phyloP scores from a whole-genome alignment of 306 rosid genomes.

The Boehmeria nivea region DNA sequence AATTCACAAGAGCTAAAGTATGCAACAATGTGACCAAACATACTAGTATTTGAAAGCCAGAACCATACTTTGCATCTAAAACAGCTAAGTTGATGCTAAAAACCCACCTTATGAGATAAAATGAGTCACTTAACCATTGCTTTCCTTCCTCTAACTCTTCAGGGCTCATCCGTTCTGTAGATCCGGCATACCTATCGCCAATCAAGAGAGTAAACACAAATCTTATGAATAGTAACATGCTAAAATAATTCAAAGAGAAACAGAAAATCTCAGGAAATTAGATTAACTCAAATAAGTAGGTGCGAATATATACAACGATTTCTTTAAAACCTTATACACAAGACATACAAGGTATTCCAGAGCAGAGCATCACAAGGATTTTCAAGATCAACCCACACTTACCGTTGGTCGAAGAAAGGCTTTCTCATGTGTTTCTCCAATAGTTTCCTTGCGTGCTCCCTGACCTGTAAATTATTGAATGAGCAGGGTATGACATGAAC shows the following conservation, averaged over 20 bases:
- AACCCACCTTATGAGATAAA: slow-evolving; percentile 72
- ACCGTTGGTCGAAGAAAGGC: slow-evolving; percentile 82
- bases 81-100: slow-evolving; percentile 2
- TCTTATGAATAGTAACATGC: slow-evolving; percentile 10
- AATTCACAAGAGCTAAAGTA: no score
- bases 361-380: not conserved
- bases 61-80: not conserved
- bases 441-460: slow-evolving; percentile 93
- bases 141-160: slow-evolving; percentile 77
- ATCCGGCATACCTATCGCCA: slow-evolving; percentile 52
- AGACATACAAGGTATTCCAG: not conserved
- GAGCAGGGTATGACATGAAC: slow-evolving; percentile 6
- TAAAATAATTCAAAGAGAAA: slow-evolving; percentile 11
- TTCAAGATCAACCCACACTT: slow-evolving; percentile 15
- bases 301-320: no score
- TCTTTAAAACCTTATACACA: no score
- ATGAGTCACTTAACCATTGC: slow-evolving; percentile 69
- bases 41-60: no score
- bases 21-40: no score
- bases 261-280: not conserved
- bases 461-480: slow-evolving; percentile 44
- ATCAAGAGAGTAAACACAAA: slow-evolving; percentile 23
- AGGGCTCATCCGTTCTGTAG: slow-evolving; percentile 52
- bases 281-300: not conserved
- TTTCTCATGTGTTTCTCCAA: slow-evolving; percentile 73